Evolutionary conservation across 2,329 filamentous ascomycete species (phyloP).

Genomic region (Sclerotinia trifoliorum): DNA sequence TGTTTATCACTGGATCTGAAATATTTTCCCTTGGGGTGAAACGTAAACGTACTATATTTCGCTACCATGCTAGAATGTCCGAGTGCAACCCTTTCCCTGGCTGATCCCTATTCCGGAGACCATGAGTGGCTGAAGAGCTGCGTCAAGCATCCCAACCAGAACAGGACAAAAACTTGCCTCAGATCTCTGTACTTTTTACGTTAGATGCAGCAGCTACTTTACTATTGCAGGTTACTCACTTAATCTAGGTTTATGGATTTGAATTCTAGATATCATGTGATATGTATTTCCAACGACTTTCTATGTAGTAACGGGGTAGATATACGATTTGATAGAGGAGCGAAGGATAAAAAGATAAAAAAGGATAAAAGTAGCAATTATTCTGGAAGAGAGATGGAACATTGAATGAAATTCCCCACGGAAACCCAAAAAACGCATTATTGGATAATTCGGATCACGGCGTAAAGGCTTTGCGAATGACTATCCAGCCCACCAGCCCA

Average conservation of each 20-base stretch:
- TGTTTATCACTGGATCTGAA: neutral
- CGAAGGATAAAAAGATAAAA: neutral
- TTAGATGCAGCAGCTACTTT: neutral
- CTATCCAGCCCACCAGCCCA: too few relatives aligned
- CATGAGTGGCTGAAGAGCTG: constrained; percentile 15
- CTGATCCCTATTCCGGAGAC: neutral
- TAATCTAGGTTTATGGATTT: neutral
- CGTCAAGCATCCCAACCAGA: neutral
- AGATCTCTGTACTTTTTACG: neutral
- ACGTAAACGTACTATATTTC: too few relatives aligned
- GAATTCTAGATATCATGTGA: neutral
- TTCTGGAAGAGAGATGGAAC: constrained; percentile 16
- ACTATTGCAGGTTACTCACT: neutral
- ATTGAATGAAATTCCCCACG: neutral
- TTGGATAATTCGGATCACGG: constrained; percentile 3
- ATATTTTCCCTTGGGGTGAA: neutral
- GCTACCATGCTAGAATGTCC: neutral
- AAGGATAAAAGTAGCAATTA: neutral
- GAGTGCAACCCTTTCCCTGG: neutral
- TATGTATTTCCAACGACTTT: neutral
- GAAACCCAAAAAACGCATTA: neutral
- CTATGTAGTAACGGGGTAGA: neutral
- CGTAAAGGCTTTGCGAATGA: neutral
- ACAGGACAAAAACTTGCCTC: neutral
- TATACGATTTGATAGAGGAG: neutral